Evolutionary conservation across 495 filamentous ascomycete genomes (phyloP), one percentile per base, ranked within the genome.

Genomic region (Patellaria atrata): DNA sequence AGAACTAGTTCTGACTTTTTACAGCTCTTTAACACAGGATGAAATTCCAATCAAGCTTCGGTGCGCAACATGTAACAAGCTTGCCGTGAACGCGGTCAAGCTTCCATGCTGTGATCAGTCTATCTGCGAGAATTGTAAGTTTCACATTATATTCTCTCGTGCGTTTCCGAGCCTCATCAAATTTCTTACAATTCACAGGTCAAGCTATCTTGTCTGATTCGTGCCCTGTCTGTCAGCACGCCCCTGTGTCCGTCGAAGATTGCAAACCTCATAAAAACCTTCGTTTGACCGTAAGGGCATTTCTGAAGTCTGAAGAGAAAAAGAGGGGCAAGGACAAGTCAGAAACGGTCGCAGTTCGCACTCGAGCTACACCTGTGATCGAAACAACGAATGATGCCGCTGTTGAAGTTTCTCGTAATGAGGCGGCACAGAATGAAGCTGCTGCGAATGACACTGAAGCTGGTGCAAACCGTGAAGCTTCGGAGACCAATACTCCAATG

Each of bases 71-170:
- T 96, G 89, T 60, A 89, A 77, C 56, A 82, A 80, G 52, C 66
- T 96, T 25, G 84, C 82, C n/a, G 61, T 87, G 40, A 86, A 94
- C 51, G 82, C 87, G 2, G 91, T 85, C 47, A 76, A 82, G 20
- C 61, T 94, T 8, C 85, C 86, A 5, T 99, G 89, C 56, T 99
- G 89, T 56, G 87, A 94, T 51, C 85, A 93, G 48, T 75, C 79
- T 16, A 91, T 94, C 37, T 96, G 91, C 60, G 81, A 87, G 50
- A 70, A 61, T 36, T 97, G 89, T 94, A 61, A 58, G 82, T 58
- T 36, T 12, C 2, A 29, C n/a, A 13, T 12, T 5, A 12, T 20
- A n/a, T 30, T 27, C 23, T 28, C 14, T 14, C 24, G 3, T 27
- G 28, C 1, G 18, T 18, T 40, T 14, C 10, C 15, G 10, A 6